Evolutionary conservation across 2,329 filamentous ascomycete species (phyloP).

Genomic region (Paecilomyces fulvus): DNA sequence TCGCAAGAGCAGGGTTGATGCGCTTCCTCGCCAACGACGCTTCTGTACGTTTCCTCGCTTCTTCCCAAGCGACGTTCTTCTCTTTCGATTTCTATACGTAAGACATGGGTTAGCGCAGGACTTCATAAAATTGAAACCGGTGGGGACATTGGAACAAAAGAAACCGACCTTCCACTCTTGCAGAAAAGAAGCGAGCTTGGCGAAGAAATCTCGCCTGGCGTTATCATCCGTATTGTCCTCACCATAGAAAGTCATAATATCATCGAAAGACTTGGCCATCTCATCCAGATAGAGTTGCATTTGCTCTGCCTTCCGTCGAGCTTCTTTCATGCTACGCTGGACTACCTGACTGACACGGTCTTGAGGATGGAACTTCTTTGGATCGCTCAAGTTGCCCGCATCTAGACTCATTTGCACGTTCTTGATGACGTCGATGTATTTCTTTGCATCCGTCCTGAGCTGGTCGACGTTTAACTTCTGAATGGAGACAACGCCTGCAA

Average conservation of each 20-base stretch:
- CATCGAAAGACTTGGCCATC: constrained; percentile 82
- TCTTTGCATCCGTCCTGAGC: constrained; percentile 75
- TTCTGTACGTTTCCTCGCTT: constrained; percentile 76
- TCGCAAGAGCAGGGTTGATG: constrained; percentile 55
- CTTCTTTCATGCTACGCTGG: constrained; percentile 93
- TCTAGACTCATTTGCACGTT: constrained; percentile 90
- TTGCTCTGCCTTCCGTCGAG: constrained; percentile 88
- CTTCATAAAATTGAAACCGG: constrained; percentile 2
- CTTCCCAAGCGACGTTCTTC: constrained; percentile 81
- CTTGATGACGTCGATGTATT: constrained; percentile 88
- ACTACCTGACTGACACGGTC: constrained; percentile 89
- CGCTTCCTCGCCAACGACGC: constrained; percentile 83
- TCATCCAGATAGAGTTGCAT: constrained; percentile 89
- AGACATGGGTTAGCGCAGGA: constrained; percentile 1
- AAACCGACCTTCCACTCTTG: constrained; percentile 71
- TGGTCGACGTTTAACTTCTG: constrained; percentile 96
- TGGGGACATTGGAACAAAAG: neutral
- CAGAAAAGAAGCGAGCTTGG: constrained; percentile 84
- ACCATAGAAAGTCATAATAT: constrained; percentile 94
- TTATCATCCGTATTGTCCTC: constrained; percentile 90
- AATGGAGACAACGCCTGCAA: constrained; percentile 63
- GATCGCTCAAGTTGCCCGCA: constrained; percentile 86
- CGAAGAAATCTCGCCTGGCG: constrained; percentile 89
- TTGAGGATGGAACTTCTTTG: constrained; percentile 96
- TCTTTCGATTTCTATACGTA: constrained; percentile 66